Percentiles rank a stretch among this genome's conserved stretches.
These are phyloP conservation scores for Leptographium flavum DNA, from an alignment of 2,329 filamentous ascomycete genomes.

Conservation along the genomic window DNA sequence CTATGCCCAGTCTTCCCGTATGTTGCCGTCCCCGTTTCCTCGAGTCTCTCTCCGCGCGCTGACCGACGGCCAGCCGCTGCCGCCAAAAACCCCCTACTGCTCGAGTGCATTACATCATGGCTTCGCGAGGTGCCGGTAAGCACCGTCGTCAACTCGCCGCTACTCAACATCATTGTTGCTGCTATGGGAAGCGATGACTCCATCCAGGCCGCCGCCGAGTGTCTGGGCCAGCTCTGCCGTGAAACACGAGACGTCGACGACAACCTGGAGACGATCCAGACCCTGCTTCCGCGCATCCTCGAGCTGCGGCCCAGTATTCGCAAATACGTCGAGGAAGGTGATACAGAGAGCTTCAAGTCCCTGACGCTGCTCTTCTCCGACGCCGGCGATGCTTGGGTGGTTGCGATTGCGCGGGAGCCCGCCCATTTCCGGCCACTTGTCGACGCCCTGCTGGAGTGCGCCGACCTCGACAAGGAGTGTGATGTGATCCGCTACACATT, in stretches of 20 bases:
- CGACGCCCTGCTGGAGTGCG: conserved; percentile 84
- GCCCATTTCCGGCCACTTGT: conserved; percentile 71
- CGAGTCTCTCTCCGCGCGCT: neutral
- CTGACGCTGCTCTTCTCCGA: conserved; percentile 84
- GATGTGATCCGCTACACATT: conserved; percentile 93
- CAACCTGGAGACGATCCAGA: conserved; percentile 65
- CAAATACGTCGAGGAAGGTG: conserved; percentile 63
- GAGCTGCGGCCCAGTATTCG: conserved; percentile 63
- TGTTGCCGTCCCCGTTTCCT: conserved; percentile 18
- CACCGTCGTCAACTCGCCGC: conserved; percentile 70
- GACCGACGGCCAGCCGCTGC: conserved; percentile 25
- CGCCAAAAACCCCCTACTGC: conserved; percentile 72
- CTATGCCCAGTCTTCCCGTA: conserved; percentile 86
- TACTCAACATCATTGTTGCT: conserved; percentile 68
- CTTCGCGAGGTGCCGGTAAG: conserved; percentile 78
- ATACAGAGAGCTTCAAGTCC: conserved; percentile 73
- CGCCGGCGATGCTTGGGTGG: conserved; percentile 86
- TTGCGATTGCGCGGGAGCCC: conserved; percentile 77
- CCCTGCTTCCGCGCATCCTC: conserved; percentile 69
- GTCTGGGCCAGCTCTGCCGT: conserved; percentile 77
- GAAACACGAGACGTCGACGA: conserved; percentile 94
- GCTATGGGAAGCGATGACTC: conserved; percentile 63
- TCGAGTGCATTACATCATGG: conserved; percentile 96
- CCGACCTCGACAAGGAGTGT: conserved; percentile 69
- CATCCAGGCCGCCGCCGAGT: conserved; percentile 81